These are phyloP conservation scores for Colletotrichum sp. DNA, from an alignment of 2,329 filamentous ascomycete species.

Conservation along the genomic window DNA sequence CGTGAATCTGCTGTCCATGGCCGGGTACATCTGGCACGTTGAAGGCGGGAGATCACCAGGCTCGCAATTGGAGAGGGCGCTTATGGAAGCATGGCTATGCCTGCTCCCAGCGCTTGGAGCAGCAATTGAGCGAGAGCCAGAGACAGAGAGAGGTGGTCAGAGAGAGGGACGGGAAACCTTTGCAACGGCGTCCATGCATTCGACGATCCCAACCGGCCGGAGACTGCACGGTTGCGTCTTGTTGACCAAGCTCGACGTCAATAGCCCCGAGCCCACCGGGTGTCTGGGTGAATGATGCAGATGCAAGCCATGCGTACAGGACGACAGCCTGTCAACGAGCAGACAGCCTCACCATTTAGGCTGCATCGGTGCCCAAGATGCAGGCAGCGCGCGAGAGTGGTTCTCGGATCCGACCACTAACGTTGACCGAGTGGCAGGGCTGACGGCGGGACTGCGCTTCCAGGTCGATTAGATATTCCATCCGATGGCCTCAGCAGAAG, in stretches of 20 bases:
- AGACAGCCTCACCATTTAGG: conserved; percentile 24
- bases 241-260: neutral
- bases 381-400: neutral
- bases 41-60: conserved; percentile 10
- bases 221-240: neutral
- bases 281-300: conserved; percentile 3
- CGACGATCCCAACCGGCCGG: neutral
- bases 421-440: conserved; percentile 2
- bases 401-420: neutral
- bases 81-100: conserved; percentile 9
- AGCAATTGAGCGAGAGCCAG: neutral
- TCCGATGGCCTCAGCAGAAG: neutral
- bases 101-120: neutral
- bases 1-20: neutral
- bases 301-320: neutral
- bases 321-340: conserved; percentile 8
- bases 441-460: neutral
- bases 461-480: neutral
- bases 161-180: neutral
- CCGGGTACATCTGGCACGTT: neutral
- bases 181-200: neutral
- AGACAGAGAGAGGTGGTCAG: neutral
- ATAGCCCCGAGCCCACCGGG: conserved; percentile 13
- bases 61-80: neutral
- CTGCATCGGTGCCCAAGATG: conserved; percentile 23